Evolutionary conservation across 2,329 filamentous ascomycete genomes (phyloP).

Genomic region (Nigrospora sphaerica): DNA sequence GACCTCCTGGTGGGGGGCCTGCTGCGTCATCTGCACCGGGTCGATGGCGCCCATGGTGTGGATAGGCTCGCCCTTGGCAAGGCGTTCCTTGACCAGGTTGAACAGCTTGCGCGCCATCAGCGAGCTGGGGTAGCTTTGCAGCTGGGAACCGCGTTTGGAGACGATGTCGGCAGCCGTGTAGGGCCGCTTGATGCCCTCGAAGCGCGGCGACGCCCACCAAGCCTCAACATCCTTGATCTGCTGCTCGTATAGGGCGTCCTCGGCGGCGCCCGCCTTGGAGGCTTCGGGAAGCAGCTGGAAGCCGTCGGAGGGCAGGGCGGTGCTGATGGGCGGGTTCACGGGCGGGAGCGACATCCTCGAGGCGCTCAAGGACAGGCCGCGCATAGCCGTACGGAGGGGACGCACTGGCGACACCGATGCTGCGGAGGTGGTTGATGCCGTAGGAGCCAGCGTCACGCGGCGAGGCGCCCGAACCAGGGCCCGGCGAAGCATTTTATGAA

Average conservation of each 20-base stretch:
- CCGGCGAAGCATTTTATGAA: conserved; percentile 19
- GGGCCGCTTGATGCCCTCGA: conserved; percentile 81
- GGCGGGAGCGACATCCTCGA: conserved; percentile 47
- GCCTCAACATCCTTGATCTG: conserved; percentile 79
- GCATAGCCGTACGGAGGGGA: conserved; percentile 7
- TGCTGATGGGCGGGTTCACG: conserved; percentile 55
- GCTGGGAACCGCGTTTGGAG: conserved; percentile 81
- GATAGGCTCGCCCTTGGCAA: conserved; percentile 74
- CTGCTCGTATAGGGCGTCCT: conserved; percentile 78
- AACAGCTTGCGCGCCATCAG: conserved; percentile 94
- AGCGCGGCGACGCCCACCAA: conserved; percentile 87
- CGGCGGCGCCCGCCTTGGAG: conserved; percentile 69
- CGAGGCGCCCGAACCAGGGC: conserved; percentile 12
- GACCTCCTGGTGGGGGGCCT: conserved; percentile 91
- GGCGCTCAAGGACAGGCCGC: conserved; percentile 31
- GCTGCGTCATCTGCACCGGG: conserved; percentile 98
- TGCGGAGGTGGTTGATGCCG: conserved; percentile 10
- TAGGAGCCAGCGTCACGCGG: conserved; percentile 12
- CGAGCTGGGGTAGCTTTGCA: conserved; percentile 85
- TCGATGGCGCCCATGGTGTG: conserved; percentile 98
- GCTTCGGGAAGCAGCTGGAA: conserved; percentile 79
- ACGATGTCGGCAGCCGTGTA: conserved; percentile 90
- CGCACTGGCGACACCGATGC: conserved; percentile 2
- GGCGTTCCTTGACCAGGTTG: conserved; percentile 73
- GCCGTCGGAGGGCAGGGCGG: conserved; percentile 59